These are phyloP conservation scores for Phtheirospermum japonicum DNA, from an alignment of 257 asterid genomes.

Conservation along the genomic window DNA sequence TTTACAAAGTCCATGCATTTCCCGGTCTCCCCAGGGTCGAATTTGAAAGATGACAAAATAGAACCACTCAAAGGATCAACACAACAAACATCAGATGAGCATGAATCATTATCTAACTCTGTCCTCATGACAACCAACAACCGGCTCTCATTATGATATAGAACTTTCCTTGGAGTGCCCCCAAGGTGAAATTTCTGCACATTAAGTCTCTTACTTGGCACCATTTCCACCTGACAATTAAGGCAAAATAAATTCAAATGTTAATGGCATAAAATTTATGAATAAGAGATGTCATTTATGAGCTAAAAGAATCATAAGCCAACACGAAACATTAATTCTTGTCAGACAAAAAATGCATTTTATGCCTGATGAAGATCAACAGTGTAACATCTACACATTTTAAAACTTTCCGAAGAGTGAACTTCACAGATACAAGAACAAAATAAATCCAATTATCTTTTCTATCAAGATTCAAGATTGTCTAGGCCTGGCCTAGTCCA, in stretches of 20 bases:
- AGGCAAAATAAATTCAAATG: conserved; percentile 20
- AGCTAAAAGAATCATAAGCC: neutral
- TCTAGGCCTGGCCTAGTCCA: conserved; percentile 1
- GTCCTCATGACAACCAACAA: conserved; percentile 86
- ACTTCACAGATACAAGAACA: neutral
- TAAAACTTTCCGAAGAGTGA: neutral
- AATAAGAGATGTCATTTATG: neutral
- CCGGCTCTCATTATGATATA: conserved; percentile 78
- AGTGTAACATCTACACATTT: neutral
- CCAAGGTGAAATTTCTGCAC: conserved; percentile 93
- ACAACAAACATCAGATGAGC: conserved; percentile 88
- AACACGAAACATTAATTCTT: neutral
- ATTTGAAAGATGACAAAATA: conserved; percentile 68
- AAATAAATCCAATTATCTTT: neutral
- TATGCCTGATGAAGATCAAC: neutral
- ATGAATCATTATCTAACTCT: conserved; percentile 63
- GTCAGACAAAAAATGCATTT: conserved; percentile 2
- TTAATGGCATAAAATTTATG: conserved; percentile 8
- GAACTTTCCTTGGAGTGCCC: conserved; percentile 93
- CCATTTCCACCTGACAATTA: conserved; percentile 85
- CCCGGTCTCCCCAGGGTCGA: conserved; percentile 90
- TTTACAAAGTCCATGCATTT: conserved; percentile 94
- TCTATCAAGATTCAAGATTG: neutral
- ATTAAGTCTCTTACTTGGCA: conserved; percentile 93
- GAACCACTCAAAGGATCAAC: conserved; percentile 91